phyloP scores from a whole-genome alignment of 495 filamentous ascomycete species.

The Staphylotrichum tortipilum region DNA sequence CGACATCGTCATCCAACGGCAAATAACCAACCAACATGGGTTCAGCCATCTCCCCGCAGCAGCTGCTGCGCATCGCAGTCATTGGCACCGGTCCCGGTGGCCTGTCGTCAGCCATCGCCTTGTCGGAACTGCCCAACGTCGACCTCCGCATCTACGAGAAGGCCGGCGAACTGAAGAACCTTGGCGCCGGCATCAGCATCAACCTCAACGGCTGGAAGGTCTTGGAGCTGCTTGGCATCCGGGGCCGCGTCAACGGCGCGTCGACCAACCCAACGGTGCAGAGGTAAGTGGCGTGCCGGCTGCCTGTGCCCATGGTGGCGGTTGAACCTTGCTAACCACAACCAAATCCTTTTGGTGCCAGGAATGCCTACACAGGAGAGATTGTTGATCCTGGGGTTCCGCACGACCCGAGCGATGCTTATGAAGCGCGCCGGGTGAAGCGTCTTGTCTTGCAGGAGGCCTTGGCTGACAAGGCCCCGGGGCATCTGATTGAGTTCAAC shows the following conservation, averaged over 20 bases:
- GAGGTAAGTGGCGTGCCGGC: background rate
- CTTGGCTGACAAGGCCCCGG: conserved; percentile 29
- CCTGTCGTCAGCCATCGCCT: conserved; percentile 40
- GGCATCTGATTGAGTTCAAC: conserved; percentile 29
- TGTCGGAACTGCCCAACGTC: conserved; percentile 38
- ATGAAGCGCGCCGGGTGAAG: conserved; percentile 5
- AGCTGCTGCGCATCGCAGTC: conserved; percentile 27
- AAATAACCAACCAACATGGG: background rate
- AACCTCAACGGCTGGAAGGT: conserved; percentile 36
- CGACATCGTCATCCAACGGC: background rate
- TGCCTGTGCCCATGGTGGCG: no score
- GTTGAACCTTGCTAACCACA: no score
- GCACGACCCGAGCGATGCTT: conserved; percentile 13
- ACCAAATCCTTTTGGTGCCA: no score
- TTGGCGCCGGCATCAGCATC: conserved; percentile 43
- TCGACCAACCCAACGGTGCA: conserved; percentile 11
- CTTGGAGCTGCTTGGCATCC: conserved; percentile 38
- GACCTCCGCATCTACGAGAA: conserved; percentile 42
- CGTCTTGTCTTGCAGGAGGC: conserved; percentile 36
- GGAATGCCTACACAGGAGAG: conserved; percentile 29
- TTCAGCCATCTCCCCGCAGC: background rate
- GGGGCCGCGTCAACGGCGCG: conserved; percentile 24
- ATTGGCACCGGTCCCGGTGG: conserved; percentile 44
- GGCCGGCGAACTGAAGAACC: conserved; percentile 36
- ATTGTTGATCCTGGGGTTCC: conserved; percentile 12